Evolutionary conservation across 179 eudicot genomes (phyloP).

Genomic region (Silene noctiflora): DNA sequence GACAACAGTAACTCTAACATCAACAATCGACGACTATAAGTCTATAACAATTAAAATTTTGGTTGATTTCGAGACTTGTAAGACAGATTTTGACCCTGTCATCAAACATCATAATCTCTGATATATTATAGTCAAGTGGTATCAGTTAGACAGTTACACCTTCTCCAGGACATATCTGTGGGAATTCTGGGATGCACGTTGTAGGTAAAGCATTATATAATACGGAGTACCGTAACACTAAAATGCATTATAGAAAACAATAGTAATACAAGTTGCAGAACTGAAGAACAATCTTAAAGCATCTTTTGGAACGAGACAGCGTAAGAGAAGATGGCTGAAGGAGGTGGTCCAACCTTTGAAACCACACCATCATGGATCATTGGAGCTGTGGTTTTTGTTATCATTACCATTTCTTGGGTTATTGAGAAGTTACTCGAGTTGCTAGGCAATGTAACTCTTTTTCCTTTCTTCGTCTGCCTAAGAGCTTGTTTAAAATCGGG

Average conservation of each 20-base stretch:
- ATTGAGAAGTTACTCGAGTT: slow-evolving; percentile 20
- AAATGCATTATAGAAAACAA: neutral
- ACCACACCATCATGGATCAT: slow-evolving; percentile 25
- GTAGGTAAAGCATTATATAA: neutral
- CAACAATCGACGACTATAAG: too few species aligned
- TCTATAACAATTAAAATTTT: too few species aligned
- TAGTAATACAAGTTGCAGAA: neutral
- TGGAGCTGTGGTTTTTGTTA: slow-evolving; percentile 22
- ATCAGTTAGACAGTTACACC: neutral
- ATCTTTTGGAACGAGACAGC: neutral
- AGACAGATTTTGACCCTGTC: too few species aligned
- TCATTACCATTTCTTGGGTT: slow-evolving; percentile 21
- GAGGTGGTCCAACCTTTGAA: neutral
- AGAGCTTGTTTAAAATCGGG: too few species aligned
- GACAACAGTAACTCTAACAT: too few species aligned
- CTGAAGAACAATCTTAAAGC: too few species aligned
- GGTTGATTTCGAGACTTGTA: too few species aligned
- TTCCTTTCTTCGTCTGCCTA: too few species aligned
- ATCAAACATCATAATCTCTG: too few species aligned
- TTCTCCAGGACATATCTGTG: neutral
- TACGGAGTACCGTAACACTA: neutral
- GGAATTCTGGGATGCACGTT: neutral
- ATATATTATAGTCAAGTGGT: too few species aligned
- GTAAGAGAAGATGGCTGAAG: neutral
- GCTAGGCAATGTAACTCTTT: slow-evolving; percentile 21